Evolutionary conservation across 768 basidiomycete genomes (phyloP).

Genomic region (Leucocoprinus leucothites): DNA sequence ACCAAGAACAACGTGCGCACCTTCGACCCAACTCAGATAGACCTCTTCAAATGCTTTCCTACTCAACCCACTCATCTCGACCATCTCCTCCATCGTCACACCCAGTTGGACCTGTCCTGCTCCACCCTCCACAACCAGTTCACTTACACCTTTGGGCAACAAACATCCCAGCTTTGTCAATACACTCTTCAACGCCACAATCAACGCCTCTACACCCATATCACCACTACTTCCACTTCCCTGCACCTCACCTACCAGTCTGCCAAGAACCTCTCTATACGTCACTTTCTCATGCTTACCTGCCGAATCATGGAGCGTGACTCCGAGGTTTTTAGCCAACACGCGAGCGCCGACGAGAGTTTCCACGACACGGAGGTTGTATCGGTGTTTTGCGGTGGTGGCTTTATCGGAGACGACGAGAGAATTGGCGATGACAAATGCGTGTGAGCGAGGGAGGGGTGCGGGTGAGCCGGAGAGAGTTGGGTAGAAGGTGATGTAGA

Average conservation of each 20-base stretch:
- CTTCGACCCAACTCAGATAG: conserved; percentile 78
- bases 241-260: conserved; percentile 45
- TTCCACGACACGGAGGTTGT: conserved; percentile 93
- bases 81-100: conserved; percentile 74
- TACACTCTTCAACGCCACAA: conserved; percentile 44
- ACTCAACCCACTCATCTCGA: conserved; percentile 56
- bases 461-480: conserved; percentile 62
- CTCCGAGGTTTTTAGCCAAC: conserved; percentile 56
- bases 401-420: conserved; percentile 81
- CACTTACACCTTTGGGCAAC: conserved; percentile 29
- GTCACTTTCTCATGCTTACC: conserved; percentile 41
- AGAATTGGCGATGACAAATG: conserved; percentile 81
- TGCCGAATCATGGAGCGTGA: conserved; percentile 40
- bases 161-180: conserved; percentile 48
- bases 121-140: conserved; percentile 9
- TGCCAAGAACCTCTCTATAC: conserved; percentile 62
- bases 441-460: conserved; percentile 49
- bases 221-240: conserved; percentile 46
- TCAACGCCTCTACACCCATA: conserved; percentile 43
- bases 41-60: conserved; percentile 56
- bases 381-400: conserved; percentile 68
- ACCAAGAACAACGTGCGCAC: conserved; percentile 34
- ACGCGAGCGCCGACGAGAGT: conserved; percentile 77
- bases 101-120: conserved; percentile 47
- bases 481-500: conserved; percentile 84